Evolutionary conservation across 352 stramenopile genomes (phyloP), one percentile per base, ranked within the genome.

Genomic region (Pythium phragmitis): DNA sequence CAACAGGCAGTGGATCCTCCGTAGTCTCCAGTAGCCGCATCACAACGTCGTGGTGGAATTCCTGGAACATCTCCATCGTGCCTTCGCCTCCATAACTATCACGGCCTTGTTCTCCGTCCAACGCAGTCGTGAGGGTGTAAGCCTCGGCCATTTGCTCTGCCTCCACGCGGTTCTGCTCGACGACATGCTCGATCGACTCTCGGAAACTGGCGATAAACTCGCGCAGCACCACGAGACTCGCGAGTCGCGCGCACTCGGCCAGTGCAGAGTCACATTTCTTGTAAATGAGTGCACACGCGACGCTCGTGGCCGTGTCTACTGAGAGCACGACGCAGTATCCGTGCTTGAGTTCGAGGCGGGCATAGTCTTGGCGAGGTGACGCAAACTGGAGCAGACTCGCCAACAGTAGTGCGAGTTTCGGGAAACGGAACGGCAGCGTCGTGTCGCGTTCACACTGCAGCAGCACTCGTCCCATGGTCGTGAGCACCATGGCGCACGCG

Each of bases 321-420:
- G 75, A 76, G 12, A 81, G 49, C 21, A 87, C 34, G 33, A 82
- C 36, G 5, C 65, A 74, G 57, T 72, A 68, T n/a, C 74, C 76
- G 28, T 70, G 75, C 17, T 60, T 54, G 17, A 86, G 55, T 46
- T 83, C 65, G 11, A 87, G 47, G 23, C 76, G 66, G 11, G 55
- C 67, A 36, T 76, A 83, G 3, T 64, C 37, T 56, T 80, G 68
- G 4, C 58, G 47, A 21, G 4, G 30, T 19, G 78, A 66, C 0
- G 73, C 71, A 51, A 87, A 89, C 53, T 89, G 75, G 21, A 87
- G 67, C n/a, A 88, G 69, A 36, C 76, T 88, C 46, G 78, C 77
- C 7, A 89, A 63, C 19, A 89, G 60, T 58, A 86, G 62, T 3
- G 64, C 67, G 28, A 89, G 75, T 46, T 77, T 76, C 16, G 65